Base-by-base conservation (phyloP, 2,329 filamentous ascomycete species). In the Fusarium odoratissimum region DNA sequence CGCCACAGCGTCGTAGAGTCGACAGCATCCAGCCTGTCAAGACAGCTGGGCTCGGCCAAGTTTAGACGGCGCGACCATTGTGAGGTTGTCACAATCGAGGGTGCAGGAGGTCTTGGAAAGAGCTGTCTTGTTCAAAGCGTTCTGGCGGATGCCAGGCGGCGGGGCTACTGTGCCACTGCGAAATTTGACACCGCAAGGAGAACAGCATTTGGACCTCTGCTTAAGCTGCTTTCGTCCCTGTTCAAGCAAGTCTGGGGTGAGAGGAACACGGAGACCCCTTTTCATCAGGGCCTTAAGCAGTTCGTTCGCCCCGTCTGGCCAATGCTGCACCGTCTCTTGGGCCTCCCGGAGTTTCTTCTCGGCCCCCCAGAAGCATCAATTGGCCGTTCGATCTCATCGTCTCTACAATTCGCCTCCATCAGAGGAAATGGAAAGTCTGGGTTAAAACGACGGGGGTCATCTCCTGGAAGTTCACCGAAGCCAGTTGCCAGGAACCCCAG, bases 161-260 rank as follows among this genome's bases (percentile, higher is more conserved):
- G 87, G 65, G 90, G 90, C 6, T 92, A 91, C 76, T 91, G 89
- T 75, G 89, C 90, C 11, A 91, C 89, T 37, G 88, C 90, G 44
- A 92, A 92, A 76, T 92, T 92, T 66, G 90, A 92, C 75, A 88
- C 87, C 1, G 87, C 89, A 1, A 84, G 88, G 72, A 86, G 86
- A 73, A 88, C 85, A 13, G 88, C 90, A 7, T 92, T 91, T 77
- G 90, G 89, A 2, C 90, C 90, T 8, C 80, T 92, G 42, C 84
- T 92, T 31, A 91, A 89, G 79, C 80, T 92, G n/a, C 80, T 92
- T 16, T 91, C 90, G 16, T 91, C 89, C 25, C 82, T 92, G 21
- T 91, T 92, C 80, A 89, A 89, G 75, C 90, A 92, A 77, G 88
- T 91, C 6, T 92, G 90, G 84, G 90, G 90, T 2, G 90, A 92